Conservation (phyloP, 345 rosid species). For the Schrenkiella parvula region DNA sequence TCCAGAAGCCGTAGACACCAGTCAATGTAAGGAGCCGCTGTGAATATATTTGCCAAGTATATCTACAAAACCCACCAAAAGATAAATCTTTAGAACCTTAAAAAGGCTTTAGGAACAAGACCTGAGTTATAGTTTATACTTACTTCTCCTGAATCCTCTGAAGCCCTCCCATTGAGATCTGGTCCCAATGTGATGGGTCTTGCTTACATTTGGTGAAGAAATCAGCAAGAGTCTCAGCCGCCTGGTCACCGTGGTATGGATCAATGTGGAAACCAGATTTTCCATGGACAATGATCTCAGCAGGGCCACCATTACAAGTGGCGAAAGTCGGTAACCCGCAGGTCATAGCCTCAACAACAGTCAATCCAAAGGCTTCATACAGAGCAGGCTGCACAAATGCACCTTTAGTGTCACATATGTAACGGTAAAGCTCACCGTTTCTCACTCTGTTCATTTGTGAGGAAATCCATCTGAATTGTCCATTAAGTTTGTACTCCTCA, state of each 20-base stretch:
- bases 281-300: conserved; percentile 82
- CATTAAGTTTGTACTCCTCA: conserved; percentile 63
- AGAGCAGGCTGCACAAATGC: conserved; percentile 90
- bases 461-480: conserved; percentile 87
- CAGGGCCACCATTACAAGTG: conserved; percentile 83
- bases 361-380: conserved; percentile 84
- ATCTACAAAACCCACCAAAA: conserved; percentile 37
- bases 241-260: conserved; percentile 79
- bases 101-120: neutral
- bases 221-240: conserved; percentile 57
- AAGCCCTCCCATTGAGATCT: conserved; percentile 68
- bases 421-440: conserved; percentile 81
- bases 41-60: conserved; percentile 89
- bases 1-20: conserved; percentile 93
- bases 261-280: conserved; percentile 85
- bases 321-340: conserved; percentile 87
- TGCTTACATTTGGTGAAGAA: conserved; percentile 65
- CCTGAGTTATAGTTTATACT: neutral
- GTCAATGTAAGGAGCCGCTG: conserved; percentile 82
- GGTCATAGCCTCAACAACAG: conserved; percentile 89
- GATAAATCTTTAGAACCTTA: neutral
- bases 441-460: conserved; percentile 89
- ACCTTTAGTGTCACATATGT: conserved; percentile 73
- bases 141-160: conserved; percentile 79
- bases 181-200: conserved; percentile 67